phyloP scores from a whole-genome alignment of 2,329 filamentous ascomycete species.

The Juglanconis oblonga region DNA sequence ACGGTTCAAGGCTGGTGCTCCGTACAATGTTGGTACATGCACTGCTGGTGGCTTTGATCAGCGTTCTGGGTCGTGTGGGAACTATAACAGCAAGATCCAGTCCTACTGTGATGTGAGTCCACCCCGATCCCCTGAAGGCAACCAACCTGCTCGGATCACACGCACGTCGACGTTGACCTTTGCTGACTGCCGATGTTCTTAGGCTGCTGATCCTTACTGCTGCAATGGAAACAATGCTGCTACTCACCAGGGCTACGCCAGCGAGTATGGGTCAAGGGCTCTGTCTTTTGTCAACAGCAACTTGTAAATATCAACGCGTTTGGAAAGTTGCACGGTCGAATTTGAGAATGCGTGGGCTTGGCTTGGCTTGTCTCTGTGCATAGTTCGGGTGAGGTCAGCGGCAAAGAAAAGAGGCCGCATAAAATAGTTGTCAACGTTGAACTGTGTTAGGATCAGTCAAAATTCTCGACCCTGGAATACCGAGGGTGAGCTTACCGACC shows the following conservation, averaged over 20 bases:
- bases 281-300: slow-evolving; percentile 55
- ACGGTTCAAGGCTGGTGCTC: slow-evolving; percentile 49
- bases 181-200: background rate
- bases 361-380: background rate
- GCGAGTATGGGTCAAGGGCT: slow-evolving; percentile 53
- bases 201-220: slow-evolving; percentile 56
- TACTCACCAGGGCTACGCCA: slow-evolving; percentile 55
- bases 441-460: no score
- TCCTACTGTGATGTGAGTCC: slow-evolving; percentile 55
- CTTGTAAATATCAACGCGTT: slow-evolving; percentile 22
- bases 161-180: background rate
- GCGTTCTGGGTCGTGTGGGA: slow-evolving; percentile 47
- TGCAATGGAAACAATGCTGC: slow-evolving; percentile 54
- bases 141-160: background rate
- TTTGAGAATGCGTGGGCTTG: background rate
- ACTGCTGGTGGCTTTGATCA: slow-evolving; percentile 53
- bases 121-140: background rate
- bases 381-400: background rate
- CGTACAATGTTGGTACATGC: slow-evolving; percentile 63
- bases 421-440: no score
- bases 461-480: no score
- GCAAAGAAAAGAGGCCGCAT: background rate
- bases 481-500: no score
- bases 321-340: background rate
- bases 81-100: slow-evolving; percentile 50